Conservation (phyloP, 2,329 filamentous ascomycete genomes). For the Diaporthe velutina region DNA sequence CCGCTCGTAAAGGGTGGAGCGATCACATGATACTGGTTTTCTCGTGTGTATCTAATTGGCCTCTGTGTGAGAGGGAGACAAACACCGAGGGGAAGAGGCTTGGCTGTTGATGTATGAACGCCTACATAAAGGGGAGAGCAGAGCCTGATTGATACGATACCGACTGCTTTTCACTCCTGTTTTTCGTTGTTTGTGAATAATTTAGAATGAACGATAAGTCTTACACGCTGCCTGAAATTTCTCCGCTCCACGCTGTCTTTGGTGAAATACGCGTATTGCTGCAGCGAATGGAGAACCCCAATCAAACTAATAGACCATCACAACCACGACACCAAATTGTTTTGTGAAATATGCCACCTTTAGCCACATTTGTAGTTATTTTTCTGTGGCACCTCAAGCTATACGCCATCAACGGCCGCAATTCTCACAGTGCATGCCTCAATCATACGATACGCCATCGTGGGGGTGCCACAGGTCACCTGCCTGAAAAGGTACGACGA, state of each 20-base stretch:
- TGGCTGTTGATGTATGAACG: neutral
- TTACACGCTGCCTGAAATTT: neutral
- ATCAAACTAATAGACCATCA: no score
- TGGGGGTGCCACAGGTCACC: neutral
- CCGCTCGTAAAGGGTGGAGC: neutral
- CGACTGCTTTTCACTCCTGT: constrained; percentile 11
- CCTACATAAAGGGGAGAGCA: neutral
- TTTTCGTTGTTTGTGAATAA: constrained; percentile 20
- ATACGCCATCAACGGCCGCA: neutral
- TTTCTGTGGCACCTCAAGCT: neutral
- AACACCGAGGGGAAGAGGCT: neutral
- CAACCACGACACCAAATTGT: neutral
- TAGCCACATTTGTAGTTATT: neutral
- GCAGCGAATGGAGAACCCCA: no score
- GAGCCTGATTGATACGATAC: constrained; percentile 25
- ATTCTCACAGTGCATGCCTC: neutral
- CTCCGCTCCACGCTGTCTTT: neutral
- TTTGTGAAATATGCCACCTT: neutral
- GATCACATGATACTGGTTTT: constrained; percentile 2
- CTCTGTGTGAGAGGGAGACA: neutral
- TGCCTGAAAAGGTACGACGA: neutral
- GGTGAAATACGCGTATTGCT: neutral
- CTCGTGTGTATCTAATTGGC: constrained; percentile 27
- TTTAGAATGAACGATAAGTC: constrained; percentile 15
- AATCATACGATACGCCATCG: neutral